Percentiles rank a stretch among this genome's conserved stretches.
phyloP scores from a whole-genome alignment of 1,139 yeast species.

The Sugiyamaella grinbergsii region DNA sequence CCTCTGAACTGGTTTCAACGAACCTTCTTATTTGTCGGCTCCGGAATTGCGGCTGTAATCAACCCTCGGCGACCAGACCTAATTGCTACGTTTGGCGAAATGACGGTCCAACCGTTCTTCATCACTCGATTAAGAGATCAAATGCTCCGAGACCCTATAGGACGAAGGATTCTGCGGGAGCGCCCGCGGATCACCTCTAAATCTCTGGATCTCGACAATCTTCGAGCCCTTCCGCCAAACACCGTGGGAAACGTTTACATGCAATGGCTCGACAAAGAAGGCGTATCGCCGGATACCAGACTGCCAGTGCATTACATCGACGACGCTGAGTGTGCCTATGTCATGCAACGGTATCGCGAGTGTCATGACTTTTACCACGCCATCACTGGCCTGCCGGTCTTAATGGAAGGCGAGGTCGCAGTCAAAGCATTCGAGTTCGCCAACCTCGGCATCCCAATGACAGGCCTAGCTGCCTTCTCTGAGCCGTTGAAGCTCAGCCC shows the following conservation, averaged over 20 bases:
- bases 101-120: constrained; percentile 75
- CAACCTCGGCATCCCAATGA: constrained; percentile 93
- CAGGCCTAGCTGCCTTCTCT: constrained; percentile 84
- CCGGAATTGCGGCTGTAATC: constrained; percentile 78
- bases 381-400: constrained; percentile 83
- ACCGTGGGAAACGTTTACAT: constrained; percentile 79
- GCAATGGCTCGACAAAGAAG: constrained; percentile 81
- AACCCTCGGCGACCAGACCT: constrained; percentile 75
- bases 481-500: constrained; percentile 77
- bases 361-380: constrained; percentile 98
- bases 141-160: constrained; percentile 75
- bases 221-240: constrained; percentile 64
- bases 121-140: constrained; percentile 61
- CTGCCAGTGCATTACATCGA: constrained; percentile 84
- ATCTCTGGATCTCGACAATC: constrained; percentile 62
- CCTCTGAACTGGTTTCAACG: constrained; percentile 71
- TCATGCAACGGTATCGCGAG: constrained; percentile 89
- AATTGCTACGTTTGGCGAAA: constrained; percentile 93
- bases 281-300: constrained; percentile 92
- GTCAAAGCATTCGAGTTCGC: constrained; percentile 91
- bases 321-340: constrained; percentile 87
- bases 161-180: constrained; percentile 75
- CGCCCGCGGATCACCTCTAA: constrained; percentile 81
- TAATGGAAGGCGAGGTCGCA: constrained; percentile 93
- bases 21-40: constrained; percentile 62